Base-by-base conservation (phyloP, 257 asterid genomes). In the Paulownia fortunei region DNA sequence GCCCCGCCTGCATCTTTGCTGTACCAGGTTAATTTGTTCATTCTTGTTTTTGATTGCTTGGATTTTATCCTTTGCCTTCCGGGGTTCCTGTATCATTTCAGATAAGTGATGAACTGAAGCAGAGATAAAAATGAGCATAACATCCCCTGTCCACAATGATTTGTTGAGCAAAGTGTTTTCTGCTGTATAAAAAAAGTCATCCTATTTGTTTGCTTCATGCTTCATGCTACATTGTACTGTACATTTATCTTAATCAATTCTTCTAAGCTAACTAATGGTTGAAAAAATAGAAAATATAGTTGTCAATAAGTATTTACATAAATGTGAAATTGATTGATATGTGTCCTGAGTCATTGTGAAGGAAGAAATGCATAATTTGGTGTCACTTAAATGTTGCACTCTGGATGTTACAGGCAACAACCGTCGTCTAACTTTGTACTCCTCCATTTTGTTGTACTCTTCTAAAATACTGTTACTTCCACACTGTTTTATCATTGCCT, bases 31-130 rank as follows among this genome's bases (percentile, higher is more conserved):
- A 32, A 85, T 87, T 87, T 88, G 82, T 90, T 85, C 73, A 84
- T 93, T 88, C 89, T 79, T 87, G 91, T 76, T 88, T 85, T 78
- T 74, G 80, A 73, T 89, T 88, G 92, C 73, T 88, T 83, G 88
- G 83, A 78, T 79, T 86, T 74, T 77, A 46, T 76, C 58, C 46
- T 84, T 84, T 67, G 69, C 81, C 74, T 65, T 79, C 15, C 59
- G 79, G 80, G 84, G 75, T 81, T 87, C 68, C 47, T 92, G 91
- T 87, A 82, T 84, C 74, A 75, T 84, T 83, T 87, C 76, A 79
- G 87, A 80, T 86, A 79, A 58, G 64, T 74, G 79, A 82, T 81
- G 90, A 82, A 84, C 86, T 76, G 82, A 82, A 82, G 83, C 86
- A 79, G 86, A 78, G 85, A 80, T 82, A 72, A 68, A 76, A 62